Evolutionary conservation across 164 flowering plant genomes (phyloP), one percentile per base, ranked within the genome.

Genomic region (Amborella trichopoda): DNA sequence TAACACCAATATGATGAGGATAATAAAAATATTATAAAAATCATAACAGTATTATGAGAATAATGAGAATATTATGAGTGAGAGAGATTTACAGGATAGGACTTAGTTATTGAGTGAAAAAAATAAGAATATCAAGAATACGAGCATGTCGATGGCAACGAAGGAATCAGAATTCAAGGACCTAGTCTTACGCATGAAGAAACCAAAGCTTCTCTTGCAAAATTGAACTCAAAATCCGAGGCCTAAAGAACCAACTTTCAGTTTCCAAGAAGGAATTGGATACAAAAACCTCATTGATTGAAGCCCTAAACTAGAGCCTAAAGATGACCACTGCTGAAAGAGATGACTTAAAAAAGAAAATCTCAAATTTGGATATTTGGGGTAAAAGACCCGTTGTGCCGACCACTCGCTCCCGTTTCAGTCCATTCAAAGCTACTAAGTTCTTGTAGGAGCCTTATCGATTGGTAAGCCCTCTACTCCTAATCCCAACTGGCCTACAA

Each of bases 141-240:
- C 78, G 19, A 60, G 53, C 6, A 59, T 75, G 48, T 58, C 61
- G n/a, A 70, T 91, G 43, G 57, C 64, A n/a, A 65, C 52, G 6
- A 81, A 77, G 64, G 94, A 81, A n/a, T 52, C 27, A 4, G 85
- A 81, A 60, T 58, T 64, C 47, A 56, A 64, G 32, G 60, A 66
- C 33, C 38, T 79, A 60, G 43, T 40, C 50, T 60, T 30, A 47
- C 40, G 12, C 68, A 59, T 46, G 41, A 65, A 41, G 67, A 75
- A 52, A 54, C 74, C 5, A 66, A 66, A 56, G 71, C 62, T 46
- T 76, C 76, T 49, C 60, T 87, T 3, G 52, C 57, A 17, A 55
- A 61, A 37, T 72, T 78, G 14, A 53, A 49, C 32, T 50, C 64
- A 65, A 72, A 57, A 61, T 76, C 21, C 39, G 46, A 49, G 49